Evolutionary conservation across 2,329 filamentous ascomycete genomes (phyloP).

Genomic region (Passalora sequoiae): DNA sequence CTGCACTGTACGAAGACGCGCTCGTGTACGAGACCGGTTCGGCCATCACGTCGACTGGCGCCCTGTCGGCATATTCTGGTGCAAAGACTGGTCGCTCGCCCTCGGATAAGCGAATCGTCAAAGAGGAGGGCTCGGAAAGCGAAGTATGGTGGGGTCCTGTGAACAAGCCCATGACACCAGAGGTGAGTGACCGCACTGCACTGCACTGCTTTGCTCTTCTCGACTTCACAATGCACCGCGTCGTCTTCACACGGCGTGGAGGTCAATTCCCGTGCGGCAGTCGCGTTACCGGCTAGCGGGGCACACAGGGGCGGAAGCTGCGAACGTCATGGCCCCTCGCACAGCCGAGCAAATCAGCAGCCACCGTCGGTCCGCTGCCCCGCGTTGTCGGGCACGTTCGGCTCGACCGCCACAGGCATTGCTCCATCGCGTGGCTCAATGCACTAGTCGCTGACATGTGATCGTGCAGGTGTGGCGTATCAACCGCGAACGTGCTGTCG

Average conservation of each 20-base stretch:
- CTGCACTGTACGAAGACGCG: slow-evolving; percentile 97
- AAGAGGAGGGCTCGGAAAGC: slow-evolving; percentile 81
- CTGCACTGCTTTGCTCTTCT: background rate
- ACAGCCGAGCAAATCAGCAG: slow-evolving; percentile 7
- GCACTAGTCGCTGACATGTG: slow-evolving; percentile 26
- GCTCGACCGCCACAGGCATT: slow-evolving; percentile 9
- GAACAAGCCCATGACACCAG: slow-evolving; percentile 96
- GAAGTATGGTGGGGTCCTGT: slow-evolving; percentile 99
- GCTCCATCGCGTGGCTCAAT: background rate
- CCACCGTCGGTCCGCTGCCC: slow-evolving; percentile 8
- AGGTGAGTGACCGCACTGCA: slow-evolving; percentile 59
- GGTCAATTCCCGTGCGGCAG: background rate
- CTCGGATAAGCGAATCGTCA: slow-evolving; percentile 93
- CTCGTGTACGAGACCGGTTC: slow-evolving; percentile 96
- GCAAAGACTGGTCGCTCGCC: slow-evolving; percentile 97
- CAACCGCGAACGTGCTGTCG: slow-evolving; percentile 96
- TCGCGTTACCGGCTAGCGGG: slow-evolving; percentile 3
- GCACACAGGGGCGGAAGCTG: no score
- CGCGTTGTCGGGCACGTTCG: slow-evolving; percentile 30
- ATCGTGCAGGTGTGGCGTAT: slow-evolving; percentile 86
- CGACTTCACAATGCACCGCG: background rate
- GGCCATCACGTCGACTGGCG: slow-evolving; percentile 92
- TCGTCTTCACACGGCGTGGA: no score
- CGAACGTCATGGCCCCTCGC: slow-evolving; percentile 5
- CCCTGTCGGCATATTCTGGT: slow-evolving; percentile 93